These are phyloP conservation scores for Lactarius trivialis DNA, from an alignment of 768 basidiomycete genomes.

Conservation along the genomic window DNA sequence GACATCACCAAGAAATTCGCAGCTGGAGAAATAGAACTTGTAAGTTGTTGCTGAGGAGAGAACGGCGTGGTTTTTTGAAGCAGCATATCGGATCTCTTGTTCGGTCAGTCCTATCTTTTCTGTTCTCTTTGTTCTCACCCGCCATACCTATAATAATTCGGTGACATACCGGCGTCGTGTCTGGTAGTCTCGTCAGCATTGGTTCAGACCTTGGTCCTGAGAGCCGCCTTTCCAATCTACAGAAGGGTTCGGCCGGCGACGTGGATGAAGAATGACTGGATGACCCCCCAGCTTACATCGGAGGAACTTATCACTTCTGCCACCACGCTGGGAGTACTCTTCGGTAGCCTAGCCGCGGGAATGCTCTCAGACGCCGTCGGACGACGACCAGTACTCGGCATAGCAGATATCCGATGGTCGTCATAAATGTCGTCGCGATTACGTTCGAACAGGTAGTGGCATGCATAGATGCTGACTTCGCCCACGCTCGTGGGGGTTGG, in stretches of 20 bases:
- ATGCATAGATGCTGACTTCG: constrained; percentile 64
- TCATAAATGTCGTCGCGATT: constrained; percentile 77
- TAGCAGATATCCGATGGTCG: constrained; percentile 69
- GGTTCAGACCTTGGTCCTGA: constrained; percentile 56
- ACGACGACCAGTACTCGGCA: constrained; percentile 52
- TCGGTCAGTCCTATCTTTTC: constrained; percentile 42
- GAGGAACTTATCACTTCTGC: constrained; percentile 78
- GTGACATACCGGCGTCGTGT: constrained; percentile 63
- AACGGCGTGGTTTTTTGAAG: constrained; percentile 65
- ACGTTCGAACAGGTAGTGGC: constrained; percentile 77
- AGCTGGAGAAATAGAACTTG: constrained; percentile 49
- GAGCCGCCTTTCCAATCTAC: constrained; percentile 45
- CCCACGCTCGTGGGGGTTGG: constrained; percentile 58
- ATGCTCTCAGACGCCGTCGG: constrained; percentile 67
- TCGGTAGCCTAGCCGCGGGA: constrained; percentile 69
- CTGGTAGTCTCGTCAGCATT: constrained; percentile 74
- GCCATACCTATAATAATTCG: neutral
- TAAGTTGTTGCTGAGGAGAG: constrained; percentile 54
- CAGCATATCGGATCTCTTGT: constrained; percentile 70
- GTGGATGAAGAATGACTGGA: neutral
- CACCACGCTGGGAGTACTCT: constrained; percentile 69
- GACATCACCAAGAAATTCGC: constrained; percentile 7
- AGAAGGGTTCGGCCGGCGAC: constrained; percentile 43
- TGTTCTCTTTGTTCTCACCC: neutral
- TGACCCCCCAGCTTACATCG: neutral